phyloP scores from a whole-genome alignment of 805 yeast species.

The Candida manassasensis region DNA sequence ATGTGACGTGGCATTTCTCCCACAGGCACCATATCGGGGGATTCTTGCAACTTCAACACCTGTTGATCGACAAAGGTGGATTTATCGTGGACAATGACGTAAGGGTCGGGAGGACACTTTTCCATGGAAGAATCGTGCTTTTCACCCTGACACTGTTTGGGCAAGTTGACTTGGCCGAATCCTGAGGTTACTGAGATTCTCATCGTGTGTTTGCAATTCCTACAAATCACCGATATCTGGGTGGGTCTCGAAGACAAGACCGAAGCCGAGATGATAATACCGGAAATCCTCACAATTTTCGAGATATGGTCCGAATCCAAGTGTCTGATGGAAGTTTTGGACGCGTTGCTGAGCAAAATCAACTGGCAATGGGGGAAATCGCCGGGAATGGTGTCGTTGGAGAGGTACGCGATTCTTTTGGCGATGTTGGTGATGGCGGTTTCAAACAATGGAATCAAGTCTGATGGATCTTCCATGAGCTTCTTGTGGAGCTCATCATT shows the following conservation, averaged over 20 bases:
- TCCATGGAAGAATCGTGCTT: slow-evolving; percentile 49
- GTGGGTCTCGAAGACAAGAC: slow-evolving; percentile 87
- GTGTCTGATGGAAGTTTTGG: slow-evolving; percentile 69
- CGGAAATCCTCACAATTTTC: slow-evolving; percentile 84
- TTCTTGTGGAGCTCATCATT: slow-evolving; percentile 86
- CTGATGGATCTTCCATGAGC: slow-evolving; percentile 81
- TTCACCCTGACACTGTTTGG: slow-evolving; percentile 55
- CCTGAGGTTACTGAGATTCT: slow-evolving; percentile 59
- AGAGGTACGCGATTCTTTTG: slow-evolving; percentile 55
- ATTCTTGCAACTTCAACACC: slow-evolving; percentile 85
- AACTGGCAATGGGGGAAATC: slow-evolving; percentile 81
- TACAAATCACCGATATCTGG: slow-evolving; percentile 75
- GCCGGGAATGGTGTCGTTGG: slow-evolving; percentile 46
- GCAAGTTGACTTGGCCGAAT: slow-evolving; percentile 66
- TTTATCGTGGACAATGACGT: slow-evolving; percentile 87
- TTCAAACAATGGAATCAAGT: slow-evolving; percentile 82
- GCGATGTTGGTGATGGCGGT: slow-evolving; percentile 83
- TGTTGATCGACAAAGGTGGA: slow-evolving; percentile 95
- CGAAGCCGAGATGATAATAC: slow-evolving; percentile 88
- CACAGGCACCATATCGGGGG: slow-evolving; percentile 98
- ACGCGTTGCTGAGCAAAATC: slow-evolving; percentile 67
- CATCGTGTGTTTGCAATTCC: slow-evolving; percentile 79
- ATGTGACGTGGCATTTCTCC: slow-evolving; percentile 99
- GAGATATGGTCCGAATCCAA: slow-evolving; percentile 85
- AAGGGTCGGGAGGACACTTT: slow-evolving; percentile 88